These are phyloP conservation scores for Trichoderma asperellum DNA, from an alignment of 2,329 filamentous ascomycete species.

Conservation along the genomic window DNA sequence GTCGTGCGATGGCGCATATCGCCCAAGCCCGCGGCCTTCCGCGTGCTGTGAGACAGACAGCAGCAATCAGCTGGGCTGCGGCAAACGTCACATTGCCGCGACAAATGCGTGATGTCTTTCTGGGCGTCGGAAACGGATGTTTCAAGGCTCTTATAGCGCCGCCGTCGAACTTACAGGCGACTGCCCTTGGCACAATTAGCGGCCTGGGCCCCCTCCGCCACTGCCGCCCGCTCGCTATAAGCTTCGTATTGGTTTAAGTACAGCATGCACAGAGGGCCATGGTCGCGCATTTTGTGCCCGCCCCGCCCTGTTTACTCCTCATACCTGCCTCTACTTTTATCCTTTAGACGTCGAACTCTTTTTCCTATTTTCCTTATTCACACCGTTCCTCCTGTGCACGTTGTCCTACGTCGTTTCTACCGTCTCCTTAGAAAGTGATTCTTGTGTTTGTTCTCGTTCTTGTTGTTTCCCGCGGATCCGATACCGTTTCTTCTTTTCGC, in stretches of 20 bases:
- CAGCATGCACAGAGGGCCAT: not conserved
- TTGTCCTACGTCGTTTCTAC: constrained; percentile 12
- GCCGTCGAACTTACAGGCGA: not conserved
- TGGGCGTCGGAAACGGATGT: not conserved
- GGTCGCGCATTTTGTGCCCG: constrained; percentile 5
- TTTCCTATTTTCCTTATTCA: constrained; percentile 4
- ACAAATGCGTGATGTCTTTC: not conserved
- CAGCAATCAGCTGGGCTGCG: not conserved
- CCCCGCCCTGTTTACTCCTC: constrained; percentile 21
- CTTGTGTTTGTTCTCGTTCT: not conserved
- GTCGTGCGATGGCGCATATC: not conserved
- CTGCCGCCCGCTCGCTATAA: constrained; percentile 4
- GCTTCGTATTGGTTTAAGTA: not conserved
- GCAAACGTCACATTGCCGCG: not conserved
- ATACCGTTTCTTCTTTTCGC: not conserved
- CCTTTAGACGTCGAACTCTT: not conserved
- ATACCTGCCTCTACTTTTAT: not conserved
- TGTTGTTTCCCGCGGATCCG: not conserved
- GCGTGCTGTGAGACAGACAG: not conserved
- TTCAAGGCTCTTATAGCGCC: not conserved
- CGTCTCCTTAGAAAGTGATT: constrained; percentile 20
- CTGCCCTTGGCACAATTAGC: constrained; percentile 23
- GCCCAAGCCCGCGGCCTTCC: not conserved
- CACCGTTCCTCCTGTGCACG: constrained; percentile 7
- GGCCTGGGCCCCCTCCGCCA: constrained; percentile 13